Conservation (phyloP, 345 rosid genomes). For the Hibiscus trionum region DNA sequence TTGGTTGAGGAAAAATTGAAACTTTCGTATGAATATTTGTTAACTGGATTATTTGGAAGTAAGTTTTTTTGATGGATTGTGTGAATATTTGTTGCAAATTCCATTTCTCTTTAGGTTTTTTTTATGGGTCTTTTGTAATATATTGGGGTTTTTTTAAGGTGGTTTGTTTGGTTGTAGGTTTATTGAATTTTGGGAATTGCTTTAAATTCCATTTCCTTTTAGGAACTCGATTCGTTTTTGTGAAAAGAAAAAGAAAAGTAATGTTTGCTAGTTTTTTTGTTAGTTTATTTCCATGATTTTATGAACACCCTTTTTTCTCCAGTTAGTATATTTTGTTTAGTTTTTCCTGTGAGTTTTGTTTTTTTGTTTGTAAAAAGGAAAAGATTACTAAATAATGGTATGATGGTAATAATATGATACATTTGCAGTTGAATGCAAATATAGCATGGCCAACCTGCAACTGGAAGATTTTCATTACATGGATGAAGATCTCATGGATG, state of each 20-base stretch:
- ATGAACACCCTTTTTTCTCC: not conserved
- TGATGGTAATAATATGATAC: not conserved
- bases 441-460: constrained; percentile 23
- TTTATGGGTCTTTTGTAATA: not conserved
- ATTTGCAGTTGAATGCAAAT: constrained; percentile 13
- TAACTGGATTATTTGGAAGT: not conserved
- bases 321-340: not conserved
- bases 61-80: not conserved
- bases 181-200: not conserved
- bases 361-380: not conserved
- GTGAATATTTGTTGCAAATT: not conserved
- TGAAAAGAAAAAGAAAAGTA: not conserved
- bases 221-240: not conserved
- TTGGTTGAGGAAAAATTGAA: not conserved
- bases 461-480: constrained; percentile 23
- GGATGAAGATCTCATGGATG: constrained; percentile 28
- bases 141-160: not conserved
- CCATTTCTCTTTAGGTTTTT: not conserved
- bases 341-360: not conserved
- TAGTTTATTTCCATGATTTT: not conserved
- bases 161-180: not conserved
- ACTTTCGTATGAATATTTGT: not conserved
- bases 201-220: not conserved
- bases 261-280: not conserved
- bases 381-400: not conserved